These are phyloP conservation scores for Gastrolobium villosum DNA, from an alignment of 306 rosid species.

Conservation along the genomic window DNA sequence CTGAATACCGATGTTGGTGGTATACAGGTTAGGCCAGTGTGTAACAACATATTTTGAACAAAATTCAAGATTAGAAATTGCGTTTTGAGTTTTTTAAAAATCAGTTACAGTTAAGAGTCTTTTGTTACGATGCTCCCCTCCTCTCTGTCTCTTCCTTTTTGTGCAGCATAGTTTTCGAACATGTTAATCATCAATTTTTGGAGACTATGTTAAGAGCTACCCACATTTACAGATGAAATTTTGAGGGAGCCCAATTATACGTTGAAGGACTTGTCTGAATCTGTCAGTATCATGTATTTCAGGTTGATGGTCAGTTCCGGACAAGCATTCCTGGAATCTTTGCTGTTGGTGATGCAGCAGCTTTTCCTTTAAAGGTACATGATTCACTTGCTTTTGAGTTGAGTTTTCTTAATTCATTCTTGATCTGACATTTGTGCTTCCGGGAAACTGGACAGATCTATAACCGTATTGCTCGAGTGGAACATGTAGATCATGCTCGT, in stretches of 20 bases:
- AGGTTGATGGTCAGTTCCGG: conserved; percentile 92
- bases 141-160: background rate
- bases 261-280: conserved; percentile 29
- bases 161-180: conserved; percentile 19
- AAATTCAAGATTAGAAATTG: conserved; percentile 35
- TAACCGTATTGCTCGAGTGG: conserved; percentile 80
- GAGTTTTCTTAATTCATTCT: conserved; percentile 2
- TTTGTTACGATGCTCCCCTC: background rate
- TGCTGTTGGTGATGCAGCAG: conserved; percentile 92
- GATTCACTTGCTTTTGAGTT: conserved; percentile 38
- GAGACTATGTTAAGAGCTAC: conserved; percentile 21
- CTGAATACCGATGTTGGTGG: conserved; percentile 81
- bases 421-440: conserved; percentile 39
- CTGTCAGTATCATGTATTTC: conserved; percentile 42
- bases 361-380: conserved; percentile 86
- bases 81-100: background rate
- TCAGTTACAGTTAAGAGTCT: conserved; percentile 5
- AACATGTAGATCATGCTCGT: conserved; percentile 99
- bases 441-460: conserved; percentile 69
- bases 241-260: conserved; percentile 25
- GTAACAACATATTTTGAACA: conserved; percentile 20
- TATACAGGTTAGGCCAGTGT: conserved; percentile 68
- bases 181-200: conserved; percentile 15
- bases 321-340: conserved; percentile 84
- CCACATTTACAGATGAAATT: conserved; percentile 29